Evolutionary conservation across 345 rosid genomes (phyloP).

Genomic region (Erucastrum elatum): DNA sequence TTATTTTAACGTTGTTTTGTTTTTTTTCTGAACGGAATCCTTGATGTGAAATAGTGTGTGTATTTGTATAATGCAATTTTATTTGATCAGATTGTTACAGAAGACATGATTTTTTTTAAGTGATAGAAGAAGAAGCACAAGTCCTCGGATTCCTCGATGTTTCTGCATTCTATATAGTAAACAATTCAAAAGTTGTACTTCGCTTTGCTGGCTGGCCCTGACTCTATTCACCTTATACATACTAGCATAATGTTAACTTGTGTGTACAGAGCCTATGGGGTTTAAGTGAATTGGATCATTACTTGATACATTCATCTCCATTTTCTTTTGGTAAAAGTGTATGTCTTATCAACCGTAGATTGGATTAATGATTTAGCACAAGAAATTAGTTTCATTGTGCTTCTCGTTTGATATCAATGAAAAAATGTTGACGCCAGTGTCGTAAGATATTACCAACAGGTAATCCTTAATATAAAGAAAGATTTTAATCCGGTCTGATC

Average conservation of each 20-base stretch:
- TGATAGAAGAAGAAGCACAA: background rate
- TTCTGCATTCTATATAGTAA: background rate
- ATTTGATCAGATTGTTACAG: background rate
- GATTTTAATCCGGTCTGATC: too few species aligned
- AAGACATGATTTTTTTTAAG: background rate
- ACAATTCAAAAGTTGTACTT: background rate
- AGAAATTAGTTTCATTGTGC: too few species aligned
- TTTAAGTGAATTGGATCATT: background rate
- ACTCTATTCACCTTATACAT: background rate
- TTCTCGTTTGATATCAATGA: too few species aligned
- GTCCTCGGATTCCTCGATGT: conserved; percentile 13
- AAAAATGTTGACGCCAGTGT: too few species aligned
- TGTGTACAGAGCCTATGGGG: background rate
- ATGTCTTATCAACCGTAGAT: too few species aligned
- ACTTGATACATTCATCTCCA: background rate
- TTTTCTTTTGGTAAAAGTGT: background rate
- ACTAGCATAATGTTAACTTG: too few species aligned
- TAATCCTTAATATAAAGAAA: too few species aligned
- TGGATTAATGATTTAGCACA: too few species aligned
- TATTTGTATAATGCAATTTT: background rate
- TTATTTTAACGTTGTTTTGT: too few species aligned
- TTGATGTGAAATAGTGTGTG: too few species aligned
- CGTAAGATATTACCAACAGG: too few species aligned
- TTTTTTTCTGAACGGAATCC: background rate
- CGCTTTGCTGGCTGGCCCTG: background rate